Conservation (phyloP, 1,284 basidiomycete genomes). For the Trichosporon asahii region DNA sequence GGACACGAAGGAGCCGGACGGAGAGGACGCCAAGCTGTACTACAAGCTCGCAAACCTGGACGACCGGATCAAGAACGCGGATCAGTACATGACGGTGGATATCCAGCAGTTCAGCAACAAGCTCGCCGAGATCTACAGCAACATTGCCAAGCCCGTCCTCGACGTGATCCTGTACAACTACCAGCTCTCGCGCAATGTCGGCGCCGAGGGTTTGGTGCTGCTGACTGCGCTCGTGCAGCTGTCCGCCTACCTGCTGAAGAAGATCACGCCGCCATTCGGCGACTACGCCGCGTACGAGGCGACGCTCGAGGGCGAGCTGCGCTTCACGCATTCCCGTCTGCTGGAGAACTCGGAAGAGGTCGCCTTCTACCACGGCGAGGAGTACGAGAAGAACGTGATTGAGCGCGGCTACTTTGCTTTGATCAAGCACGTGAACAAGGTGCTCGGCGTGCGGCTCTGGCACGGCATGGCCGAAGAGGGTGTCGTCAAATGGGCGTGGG, state of each 20-base stretch:
- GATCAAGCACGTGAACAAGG: conserved; percentile 81
- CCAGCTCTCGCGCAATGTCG: conserved; percentile 88
- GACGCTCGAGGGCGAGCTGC: conserved; percentile 79
- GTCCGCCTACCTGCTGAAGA: conserved; percentile 69
- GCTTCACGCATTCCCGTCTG: conserved; percentile 89
- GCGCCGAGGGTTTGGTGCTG: conserved; percentile 84
- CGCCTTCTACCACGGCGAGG: conserved; percentile 86
- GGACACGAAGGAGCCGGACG: conserved; percentile 55
- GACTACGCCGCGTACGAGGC: conserved; percentile 74
- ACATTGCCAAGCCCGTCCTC: conserved; percentile 86
- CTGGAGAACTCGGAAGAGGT: conserved; percentile 92
- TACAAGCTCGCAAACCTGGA: conserved; percentile 92
- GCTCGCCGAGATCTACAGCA: conserved; percentile 90
- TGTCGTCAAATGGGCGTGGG: conserved; percentile 97
- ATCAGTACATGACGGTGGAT: conserved; percentile 80
- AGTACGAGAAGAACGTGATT: conserved; percentile 86
- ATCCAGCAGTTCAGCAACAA: conserved; percentile 89
- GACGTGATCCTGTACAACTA: conserved; percentile 92
- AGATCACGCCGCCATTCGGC: conserved; percentile 89
- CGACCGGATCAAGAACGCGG: conserved; percentile 93
- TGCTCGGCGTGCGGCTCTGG: conserved; percentile 78
- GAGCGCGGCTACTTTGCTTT: conserved; percentile 86
- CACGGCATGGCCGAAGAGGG: conserved; percentile 92
- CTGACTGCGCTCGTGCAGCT: conserved; percentile 81
- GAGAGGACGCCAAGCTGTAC: conserved; percentile 60